A percentile compares a stretch with the other conserved stretches of the same genome.
Conservation (phyloP, 2,329 filamentous ascomycete species). For the Ascochyta clinopodiicola region DNA sequence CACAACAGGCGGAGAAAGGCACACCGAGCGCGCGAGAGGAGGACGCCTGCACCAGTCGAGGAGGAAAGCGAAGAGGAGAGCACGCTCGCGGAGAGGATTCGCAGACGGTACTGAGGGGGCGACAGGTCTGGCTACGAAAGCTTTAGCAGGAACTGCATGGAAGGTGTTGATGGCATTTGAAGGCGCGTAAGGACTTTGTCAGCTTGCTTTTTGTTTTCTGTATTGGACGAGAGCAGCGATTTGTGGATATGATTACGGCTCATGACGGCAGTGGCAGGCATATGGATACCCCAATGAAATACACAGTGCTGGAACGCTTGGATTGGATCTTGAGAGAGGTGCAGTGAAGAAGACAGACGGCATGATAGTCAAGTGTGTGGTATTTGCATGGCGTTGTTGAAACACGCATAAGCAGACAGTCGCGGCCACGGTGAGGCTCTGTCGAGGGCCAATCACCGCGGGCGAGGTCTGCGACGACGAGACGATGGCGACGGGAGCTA, state of each 20-base stretch:
- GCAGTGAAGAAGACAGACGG: not conserved
- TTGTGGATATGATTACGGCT: constrained; percentile 26
- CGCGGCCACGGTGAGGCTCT: constrained; percentile 11
- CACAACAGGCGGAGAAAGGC: constrained; percentile 71
- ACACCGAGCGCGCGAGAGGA: constrained; percentile 71
- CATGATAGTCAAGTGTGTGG: not conserved
- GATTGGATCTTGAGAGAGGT: not conserved
- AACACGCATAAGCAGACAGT: not conserved
- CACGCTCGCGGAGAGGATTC: constrained; percentile 35
- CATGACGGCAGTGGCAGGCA: constrained; percentile 30
- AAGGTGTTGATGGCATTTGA: constrained; percentile 1
- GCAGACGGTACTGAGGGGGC: constrained; percentile 31
- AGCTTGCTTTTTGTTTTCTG: constrained; percentile 6
- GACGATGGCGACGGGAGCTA: constrained; percentile 20
- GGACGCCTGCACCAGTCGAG: constrained; percentile 74
- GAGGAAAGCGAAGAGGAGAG: constrained; percentile 54
- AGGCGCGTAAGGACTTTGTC: constrained; percentile 1
- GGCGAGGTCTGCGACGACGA: constrained; percentile 5
- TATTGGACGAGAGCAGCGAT: constrained; percentile 7
- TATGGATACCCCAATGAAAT: constrained; percentile 35
- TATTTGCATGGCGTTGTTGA: not conserved
- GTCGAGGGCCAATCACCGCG: constrained; percentile 19
- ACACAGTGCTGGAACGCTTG: constrained; percentile 16
- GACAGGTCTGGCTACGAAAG: not conserved
- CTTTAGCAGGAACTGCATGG: not conserved